These are phyloP conservation scores for Mixia osmundae DNA, from an alignment of 1,284 basidiomycete species.

Conservation along the genomic window DNA sequence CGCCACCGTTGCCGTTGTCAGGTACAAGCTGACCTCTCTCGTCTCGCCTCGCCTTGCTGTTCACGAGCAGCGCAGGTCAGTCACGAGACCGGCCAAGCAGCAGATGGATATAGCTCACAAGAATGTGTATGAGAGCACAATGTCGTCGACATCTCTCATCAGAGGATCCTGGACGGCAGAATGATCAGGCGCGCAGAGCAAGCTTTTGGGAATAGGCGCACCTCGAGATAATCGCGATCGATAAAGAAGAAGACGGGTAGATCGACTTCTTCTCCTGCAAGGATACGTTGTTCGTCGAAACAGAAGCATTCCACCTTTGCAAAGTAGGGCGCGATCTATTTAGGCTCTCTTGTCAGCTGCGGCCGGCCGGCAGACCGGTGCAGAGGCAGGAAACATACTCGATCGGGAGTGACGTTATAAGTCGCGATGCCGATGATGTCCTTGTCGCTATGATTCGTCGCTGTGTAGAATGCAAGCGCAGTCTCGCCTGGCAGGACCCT, in stretches of 20 bases:
- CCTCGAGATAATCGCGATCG: constrained; percentile 76
- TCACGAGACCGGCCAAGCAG: too few relatives aligned
- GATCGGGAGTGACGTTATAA: constrained; percentile 83
- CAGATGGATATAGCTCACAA: constrained; percentile 31
- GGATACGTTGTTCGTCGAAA: constrained; percentile 90
- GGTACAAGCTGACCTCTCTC: too few relatives aligned
- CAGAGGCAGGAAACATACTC: constrained; percentile 31
- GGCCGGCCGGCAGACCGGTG: background rate
- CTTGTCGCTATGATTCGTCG: constrained; percentile 56
- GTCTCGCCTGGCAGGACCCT: constrained; percentile 87
- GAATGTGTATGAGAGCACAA: constrained; percentile 91
- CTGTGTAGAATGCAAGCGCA: constrained; percentile 86
- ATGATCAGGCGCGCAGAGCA: background rate
- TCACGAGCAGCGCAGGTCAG: too few relatives aligned
- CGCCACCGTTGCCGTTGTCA: too few relatives aligned
- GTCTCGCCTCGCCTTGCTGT: too few relatives aligned
- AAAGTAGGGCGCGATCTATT: constrained; percentile 87
- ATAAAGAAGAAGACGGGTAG: constrained; percentile 98
- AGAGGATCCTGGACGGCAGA: constrained; percentile 35
- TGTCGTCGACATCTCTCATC: constrained; percentile 63
- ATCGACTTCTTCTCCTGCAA: constrained; percentile 91
- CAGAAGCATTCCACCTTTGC: constrained; percentile 99
- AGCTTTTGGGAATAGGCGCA: background rate
- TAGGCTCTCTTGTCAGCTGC: background rate
- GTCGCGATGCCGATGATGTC: constrained; percentile 98